Conservation (phyloP, 495 filamentous ascomycete species). For the Penicillium alfredii region DNA sequence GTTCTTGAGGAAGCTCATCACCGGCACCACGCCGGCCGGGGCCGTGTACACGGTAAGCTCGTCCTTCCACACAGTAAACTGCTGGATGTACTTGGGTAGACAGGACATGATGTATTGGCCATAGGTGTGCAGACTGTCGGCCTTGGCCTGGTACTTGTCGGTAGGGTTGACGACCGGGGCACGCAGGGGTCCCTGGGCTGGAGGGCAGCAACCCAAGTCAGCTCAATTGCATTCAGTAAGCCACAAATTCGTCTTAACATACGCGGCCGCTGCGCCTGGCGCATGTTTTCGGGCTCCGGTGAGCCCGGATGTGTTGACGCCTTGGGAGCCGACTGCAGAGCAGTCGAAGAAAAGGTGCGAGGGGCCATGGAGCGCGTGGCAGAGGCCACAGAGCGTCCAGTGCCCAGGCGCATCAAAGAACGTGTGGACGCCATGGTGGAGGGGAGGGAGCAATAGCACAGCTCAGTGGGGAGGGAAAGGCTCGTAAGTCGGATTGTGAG, state of each 20-base stretch:
- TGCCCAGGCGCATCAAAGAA: constrained; percentile 63
- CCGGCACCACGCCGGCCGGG: constrained; percentile 78
- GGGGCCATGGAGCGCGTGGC: constrained; percentile 48
- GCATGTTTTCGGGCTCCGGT: constrained; percentile 57
- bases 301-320: constrained; percentile 31
- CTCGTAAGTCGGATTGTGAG: constrained; percentile 34
- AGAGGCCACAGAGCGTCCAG: constrained; percentile 55
- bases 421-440: constrained; percentile 44
- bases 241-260: constrained; percentile 25
- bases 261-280: constrained; percentile 58
- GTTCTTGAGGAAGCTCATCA: constrained; percentile 93
- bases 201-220: constrained; percentile 8
- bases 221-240: constrained; percentile 20
- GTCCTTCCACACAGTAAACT: constrained; percentile 99
- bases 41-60: constrained; percentile 91
- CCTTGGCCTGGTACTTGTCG: constrained; percentile 83
- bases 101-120: constrained; percentile 95
- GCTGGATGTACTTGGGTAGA: constrained; percentile 95
- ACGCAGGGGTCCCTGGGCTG: constrained; percentile 58
- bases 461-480: constrained; percentile 14
- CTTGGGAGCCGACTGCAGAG: constrained; percentile 51
- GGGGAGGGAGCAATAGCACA: constrained; percentile 25
- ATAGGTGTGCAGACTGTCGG: constrained; percentile 81
- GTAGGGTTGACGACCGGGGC: constrained; percentile 83
- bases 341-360: constrained; percentile 52